Evolutionary conservation across 345 rosid species (phyloP).

Genomic region (Lumnitzera racemosa): DNA sequence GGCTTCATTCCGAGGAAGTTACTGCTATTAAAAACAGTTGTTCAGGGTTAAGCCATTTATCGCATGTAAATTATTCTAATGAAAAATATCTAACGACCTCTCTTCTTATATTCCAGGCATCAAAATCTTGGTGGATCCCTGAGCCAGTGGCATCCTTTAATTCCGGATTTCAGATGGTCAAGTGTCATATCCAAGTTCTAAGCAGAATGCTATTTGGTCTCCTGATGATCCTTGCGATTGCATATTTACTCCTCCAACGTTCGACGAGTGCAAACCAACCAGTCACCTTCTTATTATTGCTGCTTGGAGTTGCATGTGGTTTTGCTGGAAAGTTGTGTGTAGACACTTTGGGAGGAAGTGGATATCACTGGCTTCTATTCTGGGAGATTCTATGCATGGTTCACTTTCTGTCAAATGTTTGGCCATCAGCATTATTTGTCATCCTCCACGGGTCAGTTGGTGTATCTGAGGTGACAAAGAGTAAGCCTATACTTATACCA

Average conservation of each 20-base stretch:
- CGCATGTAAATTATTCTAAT: not conserved
- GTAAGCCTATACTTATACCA: conserved; percentile 23
- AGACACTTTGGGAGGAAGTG: conserved; percentile 78
- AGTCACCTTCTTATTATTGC: conserved; percentile 49
- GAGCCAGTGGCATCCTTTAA: conserved; percentile 41
- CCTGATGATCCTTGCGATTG: conserved; percentile 45
- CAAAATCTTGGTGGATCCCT: conserved; percentile 71
- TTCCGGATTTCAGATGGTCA: conserved; percentile 33
- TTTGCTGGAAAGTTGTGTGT: conserved; percentile 71
- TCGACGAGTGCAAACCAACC: conserved; percentile 57
- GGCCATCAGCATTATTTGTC: conserved; percentile 29
- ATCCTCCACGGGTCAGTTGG: conserved; percentile 48
- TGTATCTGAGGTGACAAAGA: conserved; percentile 16
- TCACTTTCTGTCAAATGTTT: conserved; percentile 54
- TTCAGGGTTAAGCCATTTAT: no score
- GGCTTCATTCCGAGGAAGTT: no score
- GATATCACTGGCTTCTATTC: conserved; percentile 54
- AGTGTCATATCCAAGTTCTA: conserved; percentile 55
- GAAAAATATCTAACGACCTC: not conserved
- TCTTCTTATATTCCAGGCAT: conserved; percentile 27
- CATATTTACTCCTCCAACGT: conserved; percentile 58
- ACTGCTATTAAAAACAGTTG: no score
- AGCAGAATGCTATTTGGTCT: conserved; percentile 60
- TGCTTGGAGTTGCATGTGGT: conserved; percentile 66
- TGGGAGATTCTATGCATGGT: conserved; percentile 69